phyloP scores from a whole-genome alignment of 1,284 basidiomycete genomes.

The Schizophyllum commune region DNA sequence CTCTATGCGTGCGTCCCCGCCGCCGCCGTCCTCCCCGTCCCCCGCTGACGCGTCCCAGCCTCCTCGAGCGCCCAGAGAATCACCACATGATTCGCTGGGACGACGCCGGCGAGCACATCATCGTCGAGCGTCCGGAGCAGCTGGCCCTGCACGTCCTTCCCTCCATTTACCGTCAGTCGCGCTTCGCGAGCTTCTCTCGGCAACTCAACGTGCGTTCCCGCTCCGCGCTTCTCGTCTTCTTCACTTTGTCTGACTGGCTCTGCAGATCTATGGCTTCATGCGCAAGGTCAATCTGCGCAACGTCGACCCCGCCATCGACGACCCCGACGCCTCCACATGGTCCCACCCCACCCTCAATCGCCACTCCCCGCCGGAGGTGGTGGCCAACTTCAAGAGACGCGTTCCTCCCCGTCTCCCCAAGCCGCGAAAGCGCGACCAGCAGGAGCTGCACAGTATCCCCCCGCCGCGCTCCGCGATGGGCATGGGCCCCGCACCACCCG shows the following conservation, averaged over 20 bases:
- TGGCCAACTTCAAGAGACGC: slow-evolving; percentile 86
- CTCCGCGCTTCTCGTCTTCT: slow-evolving; percentile 25
- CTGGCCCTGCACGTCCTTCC: slow-evolving; percentile 85
- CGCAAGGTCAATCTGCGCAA: slow-evolving; percentile 89
- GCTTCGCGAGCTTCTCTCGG: slow-evolving; percentile 89
- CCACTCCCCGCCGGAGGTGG: slow-evolving; percentile 77
- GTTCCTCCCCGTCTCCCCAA: slow-evolving; percentile 86
- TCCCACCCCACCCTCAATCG: slow-evolving; percentile 85
- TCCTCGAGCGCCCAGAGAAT: slow-evolving; percentile 78
- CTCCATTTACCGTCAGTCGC: slow-evolving; percentile 84
- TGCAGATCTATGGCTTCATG: slow-evolving; percentile 91
- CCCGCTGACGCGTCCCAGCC: slow-evolving; percentile 32
- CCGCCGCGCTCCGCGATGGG: slow-evolving; percentile 66
- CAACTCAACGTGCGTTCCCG: slow-evolving; percentile 76
- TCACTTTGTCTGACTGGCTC: slow-evolving; percentile 15
- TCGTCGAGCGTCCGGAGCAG: slow-evolving; percentile 85
- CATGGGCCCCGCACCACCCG: slow-evolving; percentile 53
- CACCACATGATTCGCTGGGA: slow-evolving; percentile 93
- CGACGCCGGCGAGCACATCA: slow-evolving; percentile 82
- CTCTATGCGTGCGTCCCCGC: slow-evolving; percentile 61
- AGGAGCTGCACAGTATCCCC: slow-evolving; percentile 47
- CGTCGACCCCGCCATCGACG: slow-evolving; percentile 85
- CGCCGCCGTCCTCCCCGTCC: slow-evolving; percentile 16
- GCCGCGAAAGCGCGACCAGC: slow-evolving; percentile 65
- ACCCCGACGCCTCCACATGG: slow-evolving; percentile 91